Evolutionary conservation across 1,284 basidiomycete genomes (phyloP).

Genomic region (Fomitopsis betulina): DNA sequence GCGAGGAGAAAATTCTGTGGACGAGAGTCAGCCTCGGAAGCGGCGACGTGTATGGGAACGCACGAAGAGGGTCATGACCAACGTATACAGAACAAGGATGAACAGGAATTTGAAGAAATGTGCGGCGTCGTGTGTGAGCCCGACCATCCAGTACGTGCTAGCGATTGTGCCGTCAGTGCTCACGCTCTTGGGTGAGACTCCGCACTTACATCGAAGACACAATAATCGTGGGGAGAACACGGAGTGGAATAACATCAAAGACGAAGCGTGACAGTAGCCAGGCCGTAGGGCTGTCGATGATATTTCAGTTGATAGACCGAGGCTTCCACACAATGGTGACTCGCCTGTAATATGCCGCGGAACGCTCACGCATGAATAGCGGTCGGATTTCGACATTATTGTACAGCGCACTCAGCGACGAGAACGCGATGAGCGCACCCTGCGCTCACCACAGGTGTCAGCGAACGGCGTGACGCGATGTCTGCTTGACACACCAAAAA

Average conservation of each 20-base stretch:
- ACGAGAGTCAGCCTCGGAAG: constrained; percentile 2
- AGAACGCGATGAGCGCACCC: constrained; percentile 86
- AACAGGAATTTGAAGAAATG: constrained; percentile 36
- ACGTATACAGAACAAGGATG: constrained; percentile 48
- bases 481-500: constrained; percentile 62
- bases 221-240: constrained; percentile 80
- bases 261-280: constrained; percentile 84
- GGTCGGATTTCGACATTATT: constrained; percentile 79
- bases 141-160: constrained; percentile 91
- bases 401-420: constrained; percentile 81
- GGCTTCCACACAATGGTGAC: not conserved
- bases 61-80: constrained; percentile 82
- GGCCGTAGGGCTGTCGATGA: constrained; percentile 59
- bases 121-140: constrained; percentile 51
- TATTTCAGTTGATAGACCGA: not conserved
- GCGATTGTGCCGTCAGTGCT: not conserved
- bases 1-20: constrained; percentile 83
- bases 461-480: not conserved
- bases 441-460: constrained; percentile 22
- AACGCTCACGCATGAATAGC: constrained; percentile 84
- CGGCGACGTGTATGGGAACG: constrained; percentile 24
- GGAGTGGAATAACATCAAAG: constrained; percentile 82
- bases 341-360: constrained; percentile 74
- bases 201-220: constrained; percentile 70
- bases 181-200: not conserved